These are phyloP conservation scores for Neonothopanus nambi DNA, from an alignment of 1,284 basidiomycete species.

Conservation along the genomic window DNA sequence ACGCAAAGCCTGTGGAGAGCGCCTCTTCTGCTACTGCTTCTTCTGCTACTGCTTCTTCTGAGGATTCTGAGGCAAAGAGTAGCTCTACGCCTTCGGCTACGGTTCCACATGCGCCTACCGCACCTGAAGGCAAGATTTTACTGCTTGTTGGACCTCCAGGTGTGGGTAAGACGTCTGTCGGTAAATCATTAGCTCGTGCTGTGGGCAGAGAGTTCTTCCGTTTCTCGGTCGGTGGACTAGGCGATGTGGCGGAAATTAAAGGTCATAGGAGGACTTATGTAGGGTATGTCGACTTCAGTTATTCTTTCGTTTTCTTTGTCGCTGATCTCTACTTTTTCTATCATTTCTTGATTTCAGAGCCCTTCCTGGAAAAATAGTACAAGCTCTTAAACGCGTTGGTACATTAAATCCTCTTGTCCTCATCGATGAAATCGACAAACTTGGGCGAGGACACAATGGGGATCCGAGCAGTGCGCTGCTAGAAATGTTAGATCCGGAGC, in stretches of 20 bases:
- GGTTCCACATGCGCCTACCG: conserved; percentile 1
- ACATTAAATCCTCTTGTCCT: conserved; percentile 96
- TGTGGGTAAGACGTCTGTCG: conserved; percentile 94
- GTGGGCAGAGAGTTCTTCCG: conserved; percentile 90
- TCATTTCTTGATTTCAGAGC: conserved; percentile 59
- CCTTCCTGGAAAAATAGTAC: conserved; percentile 97
- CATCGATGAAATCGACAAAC: conserved; percentile 99
- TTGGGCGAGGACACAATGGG: conserved; percentile 93
- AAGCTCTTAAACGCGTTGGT: conserved; percentile 94
- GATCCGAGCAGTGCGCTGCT: conserved; percentile 93
- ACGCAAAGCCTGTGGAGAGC: too few species aligned
- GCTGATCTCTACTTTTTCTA: conserved; percentile 7
- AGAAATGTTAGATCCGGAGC: conserved; percentile 98
- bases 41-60: background rate
- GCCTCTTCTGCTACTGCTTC: background rate
- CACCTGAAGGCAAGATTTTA: conserved; percentile 89
- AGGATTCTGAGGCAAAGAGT: background rate
- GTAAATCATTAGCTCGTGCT: conserved; percentile 92
- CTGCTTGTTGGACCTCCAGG: conserved; percentile 96
- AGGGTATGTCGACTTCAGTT: conserved; percentile 51
- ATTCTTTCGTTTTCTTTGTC: background rate
- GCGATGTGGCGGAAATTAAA: conserved; percentile 99
- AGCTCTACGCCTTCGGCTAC: background rate
- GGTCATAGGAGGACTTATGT: conserved; percentile 97
- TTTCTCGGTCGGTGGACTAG: conserved; percentile 95